phyloP scores from a whole-genome alignment of 2,329 filamentous ascomycete genomes.

The Apiospora arundinis region DNA sequence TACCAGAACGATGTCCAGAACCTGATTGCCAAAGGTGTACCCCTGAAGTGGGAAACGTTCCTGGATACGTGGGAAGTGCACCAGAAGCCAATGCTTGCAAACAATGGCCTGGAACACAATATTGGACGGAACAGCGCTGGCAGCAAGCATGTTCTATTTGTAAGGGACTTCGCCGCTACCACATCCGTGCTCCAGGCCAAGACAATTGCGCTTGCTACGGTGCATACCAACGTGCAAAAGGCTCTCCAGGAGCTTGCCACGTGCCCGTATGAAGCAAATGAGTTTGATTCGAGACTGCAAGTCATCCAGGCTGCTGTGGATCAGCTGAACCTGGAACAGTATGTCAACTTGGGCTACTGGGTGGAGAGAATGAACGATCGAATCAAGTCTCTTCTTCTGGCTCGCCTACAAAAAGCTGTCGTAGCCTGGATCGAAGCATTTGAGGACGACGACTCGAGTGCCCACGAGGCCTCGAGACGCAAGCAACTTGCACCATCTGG shows the following conservation, averaged over 20 bases:
- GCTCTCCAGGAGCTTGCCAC: slow-evolving; percentile 82
- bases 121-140: slow-evolving; percentile 66
- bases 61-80: slow-evolving; percentile 96
- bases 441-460: slow-evolving; percentile 60
- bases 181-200: slow-evolving; percentile 90
- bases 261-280: slow-evolving; percentile 81
- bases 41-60: slow-evolving; percentile 95
- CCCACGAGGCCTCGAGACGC: slow-evolving; percentile 58
- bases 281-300: slow-evolving; percentile 82
- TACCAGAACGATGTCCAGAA: slow-evolving; percentile 90
- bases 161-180: slow-evolving; percentile 87
- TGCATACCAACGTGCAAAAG: slow-evolving; percentile 82
- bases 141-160: slow-evolving; percentile 95
- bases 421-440: slow-evolving; percentile 89
- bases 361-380: slow-evolving; percentile 85
- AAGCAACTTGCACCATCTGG: slow-evolving; percentile 53
- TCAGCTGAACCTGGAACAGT: slow-evolving; percentile 95
- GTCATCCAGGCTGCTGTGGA: slow-evolving; percentile 91
- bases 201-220: slow-evolving; percentile 77
- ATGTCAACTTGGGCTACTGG: slow-evolving; percentile 91
- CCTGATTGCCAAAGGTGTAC: slow-evolving; percentile 85
- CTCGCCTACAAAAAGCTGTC: slow-evolving; percentile 85
- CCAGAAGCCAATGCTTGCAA: slow-evolving; percentile 66
- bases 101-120: slow-evolving; percentile 64
- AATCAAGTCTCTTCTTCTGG: slow-evolving; percentile 79